A percentile compares a stretch with the other conserved stretches of the same genome.
Evolutionary conservation across 192 early-diverging fungal genomes (phyloP).

Genomic region (Umbelopsis sp.): DNA sequence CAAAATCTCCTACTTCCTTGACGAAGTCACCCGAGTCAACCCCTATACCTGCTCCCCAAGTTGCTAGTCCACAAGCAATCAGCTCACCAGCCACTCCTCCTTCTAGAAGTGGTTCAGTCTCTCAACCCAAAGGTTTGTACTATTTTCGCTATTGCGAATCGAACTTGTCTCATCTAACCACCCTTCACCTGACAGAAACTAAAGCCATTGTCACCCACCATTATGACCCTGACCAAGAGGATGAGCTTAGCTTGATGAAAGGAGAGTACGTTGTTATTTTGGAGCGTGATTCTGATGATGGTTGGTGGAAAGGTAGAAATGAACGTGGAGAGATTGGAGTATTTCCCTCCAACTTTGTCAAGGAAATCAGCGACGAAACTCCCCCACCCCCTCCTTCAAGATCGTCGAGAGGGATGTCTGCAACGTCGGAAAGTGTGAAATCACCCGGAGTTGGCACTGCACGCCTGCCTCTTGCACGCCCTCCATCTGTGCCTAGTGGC

Average conservation of each 20-base stretch:
- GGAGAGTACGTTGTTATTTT: slow-evolving; percentile 49
- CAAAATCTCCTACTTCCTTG: slow-evolving; percentile 11
- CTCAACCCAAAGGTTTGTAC: not conserved
- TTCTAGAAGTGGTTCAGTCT: not conserved
- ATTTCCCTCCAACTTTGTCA: slow-evolving; percentile 59
- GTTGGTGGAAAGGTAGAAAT: slow-evolving; percentile 59
- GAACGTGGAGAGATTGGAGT: slow-evolving; percentile 55
- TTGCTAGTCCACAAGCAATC: slow-evolving; percentile 3
- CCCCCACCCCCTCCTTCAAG: slow-evolving; percentile 29
- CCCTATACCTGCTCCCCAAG: not conserved
- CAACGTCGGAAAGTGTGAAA: slow-evolving; percentile 27
- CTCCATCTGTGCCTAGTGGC: slow-evolving; percentile 32
- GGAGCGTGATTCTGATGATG: slow-evolving; percentile 50
- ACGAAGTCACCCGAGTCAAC: slow-evolving; percentile 4
- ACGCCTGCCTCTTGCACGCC: slow-evolving; percentile 13
- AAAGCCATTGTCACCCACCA: slow-evolving; percentile 49
- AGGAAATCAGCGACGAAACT: slow-evolving; percentile 42
- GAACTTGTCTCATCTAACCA: not conserved
- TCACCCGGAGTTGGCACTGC: not conserved
- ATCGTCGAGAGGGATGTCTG: slow-evolving; percentile 29
- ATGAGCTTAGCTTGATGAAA: slow-evolving; percentile 49
- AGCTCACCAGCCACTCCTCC: slow-evolving; percentile 7
- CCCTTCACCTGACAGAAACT: slow-evolving; percentile 25
- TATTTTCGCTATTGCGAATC: not conserved
- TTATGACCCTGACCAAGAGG: slow-evolving; percentile 51